Evolutionary conservation across 768 basidiomycete genomes (phyloP).

Genomic region (Tricholoma terreum): DNA sequence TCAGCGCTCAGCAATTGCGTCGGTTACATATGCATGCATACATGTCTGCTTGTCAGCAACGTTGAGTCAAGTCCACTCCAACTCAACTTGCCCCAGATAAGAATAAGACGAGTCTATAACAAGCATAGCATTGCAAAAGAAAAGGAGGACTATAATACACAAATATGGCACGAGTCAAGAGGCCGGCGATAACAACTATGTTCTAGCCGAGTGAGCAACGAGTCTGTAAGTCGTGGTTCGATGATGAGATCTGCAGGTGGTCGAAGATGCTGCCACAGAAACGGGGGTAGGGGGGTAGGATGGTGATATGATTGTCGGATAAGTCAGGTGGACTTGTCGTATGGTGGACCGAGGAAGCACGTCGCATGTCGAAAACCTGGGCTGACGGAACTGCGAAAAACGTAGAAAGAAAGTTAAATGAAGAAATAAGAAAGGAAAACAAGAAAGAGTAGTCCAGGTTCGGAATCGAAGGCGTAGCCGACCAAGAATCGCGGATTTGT

Average conservation of each 20-base stretch:
- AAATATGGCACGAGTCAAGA: neutral
- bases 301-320: slow-evolving; percentile 19
- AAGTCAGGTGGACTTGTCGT: slow-evolving; percentile 5
- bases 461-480: neutral
- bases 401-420: slow-evolving; percentile 1
- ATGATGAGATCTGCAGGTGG: neutral
- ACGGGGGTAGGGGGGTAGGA: slow-evolving; percentile 16
- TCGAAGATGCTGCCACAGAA: slow-evolving; percentile 22
- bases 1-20: too few relatives aligned
- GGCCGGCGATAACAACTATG: neutral
- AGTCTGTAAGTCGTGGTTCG: slow-evolving; percentile 2
- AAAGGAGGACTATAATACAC: neutral
- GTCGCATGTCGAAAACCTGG: neutral
- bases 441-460: neutral
- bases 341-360: neutral
- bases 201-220: neutral
- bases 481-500: neutral
- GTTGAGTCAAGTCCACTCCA: too few relatives aligned
- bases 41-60: too few relatives aligned
- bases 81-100: too few relatives aligned
- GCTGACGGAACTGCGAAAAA: neutral
- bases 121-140: neutral
- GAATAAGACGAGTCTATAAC: neutral
- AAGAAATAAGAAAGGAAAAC: slow-evolving; percentile 19
- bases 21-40: too few relatives aligned